A percentile compares a stretch with the other conserved stretches of the same genome.
These are phyloP conservation scores for Berberis thunbergii DNA, from an alignment of 164 flowering plant genomes.

Conservation along the genomic window DNA sequence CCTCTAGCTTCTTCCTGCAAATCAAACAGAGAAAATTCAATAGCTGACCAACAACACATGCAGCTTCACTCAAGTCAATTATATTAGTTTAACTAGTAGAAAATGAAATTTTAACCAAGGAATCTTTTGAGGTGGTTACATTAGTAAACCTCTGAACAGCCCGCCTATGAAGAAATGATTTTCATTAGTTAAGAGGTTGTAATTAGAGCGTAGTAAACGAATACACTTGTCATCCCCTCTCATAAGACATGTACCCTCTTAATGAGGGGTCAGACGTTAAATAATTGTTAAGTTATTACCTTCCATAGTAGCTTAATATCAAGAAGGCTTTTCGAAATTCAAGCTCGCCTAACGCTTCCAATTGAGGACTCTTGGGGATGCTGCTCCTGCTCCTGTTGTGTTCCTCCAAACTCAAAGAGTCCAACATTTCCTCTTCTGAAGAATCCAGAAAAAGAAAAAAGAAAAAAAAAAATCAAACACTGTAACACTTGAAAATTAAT, in stretches of 20 bases:
- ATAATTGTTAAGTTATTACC: conserved; percentile 19
- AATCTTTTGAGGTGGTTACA: too few relatives aligned
- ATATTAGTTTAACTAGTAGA: too few relatives aligned
- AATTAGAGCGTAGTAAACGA: too few relatives aligned
- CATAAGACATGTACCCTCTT: too few relatives aligned
- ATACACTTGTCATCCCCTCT: too few relatives aligned
- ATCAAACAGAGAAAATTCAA: neutral
- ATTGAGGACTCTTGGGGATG: conserved; percentile 13
- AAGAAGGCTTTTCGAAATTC: conserved; percentile 51
- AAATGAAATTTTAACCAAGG: too few relatives aligned
- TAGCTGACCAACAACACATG: neutral
- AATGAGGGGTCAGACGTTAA: too few relatives aligned
- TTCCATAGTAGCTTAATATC: conserved; percentile 40
- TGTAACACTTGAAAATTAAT: neutral
- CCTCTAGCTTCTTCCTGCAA: conserved; percentile 32
- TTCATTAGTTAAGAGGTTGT: too few relatives aligned
- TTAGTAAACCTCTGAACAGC: too few relatives aligned
- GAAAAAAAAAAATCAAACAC: neutral
- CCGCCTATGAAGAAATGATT: too few relatives aligned
- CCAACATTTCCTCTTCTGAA: neutral
- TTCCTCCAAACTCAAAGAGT: neutral
- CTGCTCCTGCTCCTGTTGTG: neutral
- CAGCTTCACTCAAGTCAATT: too few relatives aligned
- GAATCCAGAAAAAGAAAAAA: neutral
- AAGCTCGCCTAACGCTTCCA: conserved; percentile 34